A percentile compares a stretch with the other conserved stretches of the same genome.
Conservation (phyloP, 208 protist species). For the Crithidia mellificae region DNA sequence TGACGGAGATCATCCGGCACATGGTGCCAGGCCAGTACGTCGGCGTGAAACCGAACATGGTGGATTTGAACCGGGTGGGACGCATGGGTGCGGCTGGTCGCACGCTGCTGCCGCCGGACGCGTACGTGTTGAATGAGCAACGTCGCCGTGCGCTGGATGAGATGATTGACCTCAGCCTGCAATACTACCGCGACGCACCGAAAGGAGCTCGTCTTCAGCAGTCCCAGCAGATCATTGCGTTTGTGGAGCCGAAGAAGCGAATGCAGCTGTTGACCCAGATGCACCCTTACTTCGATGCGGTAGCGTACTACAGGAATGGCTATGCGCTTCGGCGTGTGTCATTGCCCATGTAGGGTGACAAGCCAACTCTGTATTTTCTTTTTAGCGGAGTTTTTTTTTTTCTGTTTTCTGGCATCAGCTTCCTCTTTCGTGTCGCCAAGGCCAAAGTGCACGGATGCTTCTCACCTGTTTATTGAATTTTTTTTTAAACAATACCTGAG, state of each 20-base stretch:
- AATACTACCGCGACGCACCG: background rate
- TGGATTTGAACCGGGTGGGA: background rate
- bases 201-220: background rate
- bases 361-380: background rate
- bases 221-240: background rate
- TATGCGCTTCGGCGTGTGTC: conserved; percentile 1
- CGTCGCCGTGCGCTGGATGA: background rate
- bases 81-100: background rate
- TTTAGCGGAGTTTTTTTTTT: background rate
- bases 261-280: background rate
- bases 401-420: too few species aligned
- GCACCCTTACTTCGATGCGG: background rate
- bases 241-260: background rate
- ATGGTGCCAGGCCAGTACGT: conserved; percentile 2
- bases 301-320: background rate
- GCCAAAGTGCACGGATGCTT: too few species aligned
- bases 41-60: background rate
- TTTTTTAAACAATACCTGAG: too few species aligned
- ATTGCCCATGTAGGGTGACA: conserved; percentile 4
- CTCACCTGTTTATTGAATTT: too few species aligned
- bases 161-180: conserved; percentile 10
- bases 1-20: background rate
- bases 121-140: background rate
- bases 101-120: conserved; percentile 8
- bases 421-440: too few species aligned